Evolutionary conservation across 73 alveolate genomes (phyloP).

Genomic region (Paramecium pentaurelia): DNA sequence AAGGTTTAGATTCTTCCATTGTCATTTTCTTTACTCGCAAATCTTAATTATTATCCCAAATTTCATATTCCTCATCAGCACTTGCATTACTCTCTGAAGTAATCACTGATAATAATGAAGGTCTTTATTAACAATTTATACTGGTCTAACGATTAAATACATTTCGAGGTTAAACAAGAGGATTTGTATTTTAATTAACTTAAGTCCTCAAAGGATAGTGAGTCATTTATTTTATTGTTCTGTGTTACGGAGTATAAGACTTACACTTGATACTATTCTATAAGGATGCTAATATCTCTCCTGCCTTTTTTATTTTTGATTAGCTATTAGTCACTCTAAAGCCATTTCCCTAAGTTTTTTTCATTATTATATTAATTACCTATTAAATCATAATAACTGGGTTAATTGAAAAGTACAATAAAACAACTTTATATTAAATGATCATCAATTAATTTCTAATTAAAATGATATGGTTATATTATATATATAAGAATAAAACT

Average conservation of each 20-base stretch:
- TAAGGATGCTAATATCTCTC: background rate
- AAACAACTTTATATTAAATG: background rate
- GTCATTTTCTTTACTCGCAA: background rate
- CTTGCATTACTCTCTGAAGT: background rate
- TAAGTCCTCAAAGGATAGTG: background rate
- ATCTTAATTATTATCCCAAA: slow-evolving; percentile 27
- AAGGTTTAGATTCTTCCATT: slow-evolving; percentile 8
- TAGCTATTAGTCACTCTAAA: background rate
- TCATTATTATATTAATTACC: background rate
- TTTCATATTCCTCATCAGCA: slow-evolving; percentile 22
- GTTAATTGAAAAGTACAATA: background rate
- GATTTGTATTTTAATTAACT: background rate
- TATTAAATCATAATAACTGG: background rate
- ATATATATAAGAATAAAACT: background rate
- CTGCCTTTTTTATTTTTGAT: background rate
- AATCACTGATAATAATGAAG: background rate
- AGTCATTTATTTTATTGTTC: background rate
- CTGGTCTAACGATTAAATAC: background rate
- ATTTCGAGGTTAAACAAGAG: background rate
- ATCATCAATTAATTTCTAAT: background rate
- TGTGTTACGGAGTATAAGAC: background rate
- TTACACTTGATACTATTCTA: background rate
- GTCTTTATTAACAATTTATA: background rate
- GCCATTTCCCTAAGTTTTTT: background rate
- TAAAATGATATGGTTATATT: background rate